Evolutionary conservation across 208 protist genomes (phyloP), one percentile per base, ranked within the genome.

Genomic region (Crithidia thermophila): DNA sequence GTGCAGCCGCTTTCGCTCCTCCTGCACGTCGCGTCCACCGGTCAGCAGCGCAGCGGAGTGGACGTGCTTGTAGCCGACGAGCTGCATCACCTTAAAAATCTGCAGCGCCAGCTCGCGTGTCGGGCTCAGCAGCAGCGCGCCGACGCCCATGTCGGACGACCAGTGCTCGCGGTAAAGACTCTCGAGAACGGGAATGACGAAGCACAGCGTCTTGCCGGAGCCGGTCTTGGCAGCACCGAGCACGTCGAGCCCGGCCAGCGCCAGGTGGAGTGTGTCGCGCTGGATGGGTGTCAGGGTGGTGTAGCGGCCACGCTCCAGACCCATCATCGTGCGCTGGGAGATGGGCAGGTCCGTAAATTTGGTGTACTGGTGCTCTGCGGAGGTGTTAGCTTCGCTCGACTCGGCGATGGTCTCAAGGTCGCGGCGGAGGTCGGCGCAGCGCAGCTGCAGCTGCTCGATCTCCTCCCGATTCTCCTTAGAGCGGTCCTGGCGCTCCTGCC

Each of bases 141-240:
- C 98, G 7, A 99, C 68, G 20, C 99, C 98, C 81, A 98, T 94
- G 37, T 85, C 65, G 3, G 68, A 31, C 4, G 85, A 82, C 96
- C 97, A 99, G 66, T 87, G 85, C 76, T 97, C 72, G 21, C 87
- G 70, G 23, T 88, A 98, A 9, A 99, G 84, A 14, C 66, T 59
- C 83, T 99, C 98, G 16, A 99, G 70, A 2, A 98, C 81, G 0
- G 98, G 99, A n/a, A 99, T 78, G 23, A 99, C 81, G 67, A 99
- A 99, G 25, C 98, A 98, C 7, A 99, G 83, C 11, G 99, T 99
- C 81, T 99, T 99, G 70, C 98, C 98, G 1, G 94, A 98, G 56
- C 98, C 98, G 9, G 98, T 99, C 71, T 97, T 98, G 18, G 98
- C 98, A 13, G 98, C 98, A 28, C 97, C 99, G n/a, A 99, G 90